Conservation (phyloP, 2,329 filamentous ascomycete species). For the Claviceps quebecensis region DNA sequence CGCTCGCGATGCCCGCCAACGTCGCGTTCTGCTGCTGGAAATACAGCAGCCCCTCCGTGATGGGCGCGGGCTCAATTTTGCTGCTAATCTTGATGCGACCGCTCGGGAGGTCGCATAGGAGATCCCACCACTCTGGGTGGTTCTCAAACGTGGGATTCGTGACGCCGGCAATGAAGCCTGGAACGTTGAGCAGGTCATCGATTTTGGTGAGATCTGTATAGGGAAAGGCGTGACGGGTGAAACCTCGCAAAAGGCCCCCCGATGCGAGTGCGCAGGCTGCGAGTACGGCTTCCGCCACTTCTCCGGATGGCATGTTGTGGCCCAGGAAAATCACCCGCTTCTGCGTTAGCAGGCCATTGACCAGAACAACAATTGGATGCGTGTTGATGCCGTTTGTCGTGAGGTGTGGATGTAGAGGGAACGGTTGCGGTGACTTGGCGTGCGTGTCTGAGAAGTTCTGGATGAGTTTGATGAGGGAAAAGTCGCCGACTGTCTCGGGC, state of each 20-base stretch:
- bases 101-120: slow-evolving; percentile 83
- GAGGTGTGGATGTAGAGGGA: slow-evolving; percentile 75
- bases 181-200: slow-evolving; percentile 87
- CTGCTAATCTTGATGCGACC: slow-evolving; percentile 91
- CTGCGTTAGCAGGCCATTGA: slow-evolving; percentile 89
- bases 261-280: slow-evolving; percentile 92
- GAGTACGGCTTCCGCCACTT: slow-evolving; percentile 94
- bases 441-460: slow-evolving; percentile 83
- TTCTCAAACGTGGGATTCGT: slow-evolving; percentile 94
- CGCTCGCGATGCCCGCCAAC: slow-evolving; percentile 35
- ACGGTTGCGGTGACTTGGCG: slow-evolving; percentile 69
- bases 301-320: slow-evolving; percentile 85
- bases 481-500: slow-evolving; percentile 93
- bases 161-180: slow-evolving; percentile 93
- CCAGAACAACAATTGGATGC: slow-evolving; percentile 86
- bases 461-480: slow-evolving; percentile 92
- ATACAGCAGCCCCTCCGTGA: slow-evolving; percentile 73
- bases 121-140: slow-evolving; percentile 96
- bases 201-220: slow-evolving; percentile 98
- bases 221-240: slow-evolving; percentile 90
- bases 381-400: slow-evolving; percentile 83
- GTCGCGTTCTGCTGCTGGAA: slow-evolving; percentile 69
- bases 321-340: slow-evolving; percentile 94
- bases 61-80: slow-evolving; percentile 64
- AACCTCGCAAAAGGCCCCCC: slow-evolving; percentile 81